A percentile compares a stretch with the other conserved stretches of the same genome.
These are phyloP conservation scores for Termitomyces sp. DNA, from an alignment of 768 basidiomycete species.

Conservation along the genomic window DNA sequence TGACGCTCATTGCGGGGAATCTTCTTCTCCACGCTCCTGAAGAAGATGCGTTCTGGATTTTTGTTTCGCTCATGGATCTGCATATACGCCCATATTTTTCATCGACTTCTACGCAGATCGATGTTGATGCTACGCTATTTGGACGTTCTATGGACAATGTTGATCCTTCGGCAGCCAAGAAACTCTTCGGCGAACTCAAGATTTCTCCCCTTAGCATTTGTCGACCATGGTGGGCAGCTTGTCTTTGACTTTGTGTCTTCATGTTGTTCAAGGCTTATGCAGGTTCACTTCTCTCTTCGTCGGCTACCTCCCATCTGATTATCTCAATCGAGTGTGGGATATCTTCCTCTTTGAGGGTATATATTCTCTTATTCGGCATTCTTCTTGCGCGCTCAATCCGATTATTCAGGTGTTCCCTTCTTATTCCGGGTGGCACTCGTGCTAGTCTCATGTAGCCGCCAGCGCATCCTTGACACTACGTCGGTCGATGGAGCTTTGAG, in stretches of 20 bases:
- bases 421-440: slow-evolving; percentile 71
- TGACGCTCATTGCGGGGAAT: slow-evolving; percentile 67
- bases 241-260: neutral
- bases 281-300: slow-evolving; percentile 78
- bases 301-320: slow-evolving; percentile 55
- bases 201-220: slow-evolving; percentile 55
- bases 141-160: slow-evolving; percentile 59
- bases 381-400: neutral
- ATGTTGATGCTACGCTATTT: slow-evolving; percentile 73
- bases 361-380: slow-evolving; percentile 2
- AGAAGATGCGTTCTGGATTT: slow-evolving; percentile 90
- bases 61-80: slow-evolving; percentile 80
- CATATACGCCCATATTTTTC: slow-evolving; percentile 79
- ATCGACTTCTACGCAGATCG: slow-evolving; percentile 51
- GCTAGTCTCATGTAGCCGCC: slow-evolving; percentile 54
- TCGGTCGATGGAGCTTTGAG: slow-evolving; percentile 42
- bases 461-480: slow-evolving; percentile 46
- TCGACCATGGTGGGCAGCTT: slow-evolving; percentile 49
- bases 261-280: neutral
- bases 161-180: slow-evolving; percentile 57
- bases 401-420: slow-evolving; percentile 55
- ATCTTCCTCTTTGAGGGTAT: slow-evolving; percentile 77
- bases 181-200: slow-evolving; percentile 58
- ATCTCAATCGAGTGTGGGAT: slow-evolving; percentile 76
- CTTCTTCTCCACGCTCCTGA: slow-evolving; percentile 72